Conservation (phyloP, 2,329 filamentous ascomycete genomes). For the Furcasterigmium sp. region DNA sequence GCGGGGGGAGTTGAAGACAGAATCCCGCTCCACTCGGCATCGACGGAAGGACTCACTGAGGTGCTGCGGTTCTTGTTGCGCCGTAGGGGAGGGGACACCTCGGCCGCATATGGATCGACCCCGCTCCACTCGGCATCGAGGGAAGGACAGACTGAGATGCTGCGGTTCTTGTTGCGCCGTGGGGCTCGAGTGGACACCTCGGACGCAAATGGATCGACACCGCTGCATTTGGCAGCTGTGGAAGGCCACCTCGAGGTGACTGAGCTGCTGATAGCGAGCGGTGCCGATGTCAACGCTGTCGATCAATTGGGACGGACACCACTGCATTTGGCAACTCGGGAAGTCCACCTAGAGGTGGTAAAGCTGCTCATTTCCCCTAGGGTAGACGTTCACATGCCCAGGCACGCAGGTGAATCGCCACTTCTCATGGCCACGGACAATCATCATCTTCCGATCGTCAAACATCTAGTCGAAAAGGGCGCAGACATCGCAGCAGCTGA, state of each 20-base stretch:
- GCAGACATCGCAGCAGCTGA: background rate
- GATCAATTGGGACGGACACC: background rate
- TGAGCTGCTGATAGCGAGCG: background rate
- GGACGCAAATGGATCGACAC: background rate
- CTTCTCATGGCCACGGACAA: constrained; percentile 5
- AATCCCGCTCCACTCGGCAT: background rate
- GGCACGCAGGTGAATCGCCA: background rate
- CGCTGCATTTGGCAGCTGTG: background rate
- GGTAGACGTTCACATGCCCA: background rate
- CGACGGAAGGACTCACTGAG: background rate
- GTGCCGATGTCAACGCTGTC: background rate
- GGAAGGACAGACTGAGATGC: background rate
- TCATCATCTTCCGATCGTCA: constrained; percentile 3
- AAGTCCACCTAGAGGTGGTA: constrained; percentile 3
- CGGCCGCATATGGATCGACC: no score
- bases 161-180: background rate
- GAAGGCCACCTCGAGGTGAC: constrained; percentile 1
- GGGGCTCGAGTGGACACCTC: constrained; percentile 3
- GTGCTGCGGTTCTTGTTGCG: background rate
- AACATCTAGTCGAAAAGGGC: constrained; percentile 3
- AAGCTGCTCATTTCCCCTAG: constrained; percentile 4
- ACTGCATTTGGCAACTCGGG: constrained; percentile 4
- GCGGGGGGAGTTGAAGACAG: background rate
- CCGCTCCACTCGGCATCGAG: background rate
- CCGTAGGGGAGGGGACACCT: no score